These are phyloP conservation scores for Verruconis gallopava DNA, from an alignment of 2,329 filamentous ascomycete species.

Conservation along the genomic window DNA sequence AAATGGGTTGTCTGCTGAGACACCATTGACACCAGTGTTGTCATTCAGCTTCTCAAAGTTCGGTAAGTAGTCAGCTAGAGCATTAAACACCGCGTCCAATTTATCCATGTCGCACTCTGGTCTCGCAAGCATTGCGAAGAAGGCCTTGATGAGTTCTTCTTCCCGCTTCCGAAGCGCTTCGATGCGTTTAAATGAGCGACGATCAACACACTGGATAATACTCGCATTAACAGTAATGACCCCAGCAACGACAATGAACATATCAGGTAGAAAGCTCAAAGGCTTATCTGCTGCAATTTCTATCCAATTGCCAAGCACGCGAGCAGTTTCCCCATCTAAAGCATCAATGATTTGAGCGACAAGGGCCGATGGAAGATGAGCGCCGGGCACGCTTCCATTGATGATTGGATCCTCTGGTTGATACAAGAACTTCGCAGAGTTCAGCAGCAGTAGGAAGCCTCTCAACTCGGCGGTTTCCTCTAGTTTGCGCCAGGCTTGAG, in stretches of 20 bases:
- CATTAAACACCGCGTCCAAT: conserved; percentile 29
- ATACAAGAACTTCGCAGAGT: not conserved
- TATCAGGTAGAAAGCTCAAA: conserved; percentile 35
- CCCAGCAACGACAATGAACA: conserved; percentile 37
- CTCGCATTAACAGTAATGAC: conserved; percentile 31
- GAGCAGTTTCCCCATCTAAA: conserved; percentile 32
- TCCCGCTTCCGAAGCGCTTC: conserved; percentile 18
- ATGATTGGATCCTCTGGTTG: not conserved
- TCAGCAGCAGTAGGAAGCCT: conserved; percentile 35
- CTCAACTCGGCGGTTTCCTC: conserved; percentile 29
- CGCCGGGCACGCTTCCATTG: not conserved
- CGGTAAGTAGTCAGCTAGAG: conserved; percentile 22
- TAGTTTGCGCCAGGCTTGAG: conserved; percentile 31
- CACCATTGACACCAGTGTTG: not conserved
- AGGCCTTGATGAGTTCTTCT: conserved; percentile 16
- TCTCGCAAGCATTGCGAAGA: conserved; percentile 24
- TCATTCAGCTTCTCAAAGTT: conserved; percentile 14
- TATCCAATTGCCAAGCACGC: conserved; percentile 31
- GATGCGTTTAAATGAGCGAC: conserved; percentile 15
- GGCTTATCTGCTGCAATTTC: conserved; percentile 28
- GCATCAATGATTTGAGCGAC: conserved; percentile 26
- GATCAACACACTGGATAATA: conserved; percentile 14
- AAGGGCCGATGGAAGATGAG: not conserved
- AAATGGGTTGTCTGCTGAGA: conserved; percentile 21
- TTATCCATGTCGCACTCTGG: conserved; percentile 29